Conservation (phyloP, 495 filamentous ascomycete genomes). For the Lentithecium fluviatile region DNA sequence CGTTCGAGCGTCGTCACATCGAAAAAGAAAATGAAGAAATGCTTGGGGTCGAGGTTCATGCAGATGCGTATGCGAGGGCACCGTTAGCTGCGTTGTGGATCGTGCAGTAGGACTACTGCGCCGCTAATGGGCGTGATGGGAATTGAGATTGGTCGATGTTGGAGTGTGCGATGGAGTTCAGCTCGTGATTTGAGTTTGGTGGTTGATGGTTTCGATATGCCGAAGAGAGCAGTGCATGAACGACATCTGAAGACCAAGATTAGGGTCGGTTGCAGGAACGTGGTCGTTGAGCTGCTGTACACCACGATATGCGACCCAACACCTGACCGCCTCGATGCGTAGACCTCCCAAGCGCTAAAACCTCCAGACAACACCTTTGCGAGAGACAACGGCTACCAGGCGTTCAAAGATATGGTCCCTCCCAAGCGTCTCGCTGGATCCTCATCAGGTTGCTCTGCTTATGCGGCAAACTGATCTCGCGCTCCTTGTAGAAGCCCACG, state of each 20-base stretch:
- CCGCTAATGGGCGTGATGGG: neutral
- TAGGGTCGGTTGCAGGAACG: too few relatives aligned
- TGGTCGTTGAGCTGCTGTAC: too few relatives aligned
- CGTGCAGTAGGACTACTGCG: neutral
- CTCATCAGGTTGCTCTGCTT: constrained; percentile 89
- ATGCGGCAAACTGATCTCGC: constrained; percentile 83
- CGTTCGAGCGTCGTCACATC: neutral
- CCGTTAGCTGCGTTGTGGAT: neutral
- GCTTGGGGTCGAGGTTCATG: neutral
- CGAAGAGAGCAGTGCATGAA: too few relatives aligned
- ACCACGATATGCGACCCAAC: too few relatives aligned
- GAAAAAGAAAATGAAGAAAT: neutral
- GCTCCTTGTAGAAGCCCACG: constrained; percentile 83
- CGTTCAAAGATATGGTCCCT: constrained; percentile 54
- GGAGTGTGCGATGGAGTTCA: too few relatives aligned
- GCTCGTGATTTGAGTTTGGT: too few relatives aligned
- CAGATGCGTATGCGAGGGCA: neutral
- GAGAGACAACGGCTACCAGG: too few relatives aligned
- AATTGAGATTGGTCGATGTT: neutral
- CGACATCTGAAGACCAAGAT: too few relatives aligned
- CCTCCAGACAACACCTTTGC: too few relatives aligned
- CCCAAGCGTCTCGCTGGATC: constrained; percentile 78
- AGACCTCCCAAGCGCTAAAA: too few relatives aligned
- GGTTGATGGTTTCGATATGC: too few relatives aligned
- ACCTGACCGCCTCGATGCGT: too few relatives aligned